Conservation (phyloP, 495 filamentous ascomycete species). For the Neurospora sp. region DNA sequence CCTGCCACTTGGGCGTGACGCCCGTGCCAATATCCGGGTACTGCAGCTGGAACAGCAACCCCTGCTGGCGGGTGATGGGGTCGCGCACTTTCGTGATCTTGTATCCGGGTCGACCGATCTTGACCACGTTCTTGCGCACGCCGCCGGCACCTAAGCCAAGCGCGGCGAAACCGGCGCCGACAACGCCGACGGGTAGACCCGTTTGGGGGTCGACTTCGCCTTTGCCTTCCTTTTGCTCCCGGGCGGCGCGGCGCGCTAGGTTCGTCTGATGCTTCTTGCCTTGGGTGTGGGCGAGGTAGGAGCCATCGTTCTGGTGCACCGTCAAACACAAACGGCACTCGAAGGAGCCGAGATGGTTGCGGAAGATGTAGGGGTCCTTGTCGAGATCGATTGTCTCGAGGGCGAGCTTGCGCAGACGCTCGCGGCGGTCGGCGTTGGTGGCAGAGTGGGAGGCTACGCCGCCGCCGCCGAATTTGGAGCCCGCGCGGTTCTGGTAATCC, state of each 20-base stretch:
- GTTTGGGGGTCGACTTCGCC: conserved; percentile 61
- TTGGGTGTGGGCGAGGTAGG: conserved; percentile 97
- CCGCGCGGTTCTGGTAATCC: conserved; percentile 82
- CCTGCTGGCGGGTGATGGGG: conserved; percentile 79
- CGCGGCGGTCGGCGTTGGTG: conserved; percentile 92
- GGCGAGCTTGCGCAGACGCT: conserved; percentile 93
- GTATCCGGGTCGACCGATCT: conserved; percentile 95
- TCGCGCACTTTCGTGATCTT: conserved; percentile 95
- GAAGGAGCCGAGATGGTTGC: conserved; percentile 97
- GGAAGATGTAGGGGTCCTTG: conserved; percentile 99
- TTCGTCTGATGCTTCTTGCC: conserved; percentile 99
- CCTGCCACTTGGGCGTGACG: conserved; percentile 71
- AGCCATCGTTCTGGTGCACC: conserved; percentile 99
- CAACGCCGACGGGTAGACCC: conserved; percentile 63
- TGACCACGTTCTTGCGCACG: conserved; percentile 80
- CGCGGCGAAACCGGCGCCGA: conserved; percentile 54
- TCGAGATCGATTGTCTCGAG: conserved; percentile 98
- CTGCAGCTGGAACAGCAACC: conserved; percentile 87
- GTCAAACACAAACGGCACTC: conserved; percentile 96
- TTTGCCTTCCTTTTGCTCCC: conserved; percentile 79
- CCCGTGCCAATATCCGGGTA: conserved; percentile 82
- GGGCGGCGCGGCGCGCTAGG: conserved; percentile 88
- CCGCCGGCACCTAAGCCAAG: conserved; percentile 27
- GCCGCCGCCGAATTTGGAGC: conserved; percentile 96
- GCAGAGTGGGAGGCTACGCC: conserved; percentile 89